Percentiles rank a stretch among this genome's conserved stretches.
Evolutionary conservation across 140 eudicot species (phyloP).

Genomic region (Bidens hawaiensis): DNA sequence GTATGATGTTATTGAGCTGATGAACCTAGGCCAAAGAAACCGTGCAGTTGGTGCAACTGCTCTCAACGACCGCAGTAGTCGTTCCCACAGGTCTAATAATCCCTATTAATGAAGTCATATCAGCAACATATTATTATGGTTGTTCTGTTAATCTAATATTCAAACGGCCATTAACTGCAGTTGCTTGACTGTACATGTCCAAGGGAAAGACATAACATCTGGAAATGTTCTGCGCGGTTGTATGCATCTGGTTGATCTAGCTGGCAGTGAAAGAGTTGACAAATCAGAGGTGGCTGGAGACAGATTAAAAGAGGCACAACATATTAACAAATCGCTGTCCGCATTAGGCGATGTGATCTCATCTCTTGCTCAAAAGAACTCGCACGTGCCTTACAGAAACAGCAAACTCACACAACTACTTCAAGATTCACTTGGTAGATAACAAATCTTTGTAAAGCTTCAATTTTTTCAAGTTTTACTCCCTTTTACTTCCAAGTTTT

Average conservation of each 20-base stretch:
- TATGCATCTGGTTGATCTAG: constrained; percentile 99
- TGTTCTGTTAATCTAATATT: constrained; percentile 7
- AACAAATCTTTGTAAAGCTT: constrained; percentile 12
- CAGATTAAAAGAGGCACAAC: constrained; percentile 96
- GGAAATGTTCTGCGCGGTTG: constrained; percentile 85
- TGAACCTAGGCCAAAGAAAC: constrained; percentile 78
- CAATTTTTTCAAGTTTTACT: not conserved
- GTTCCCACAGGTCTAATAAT: constrained; percentile 81
- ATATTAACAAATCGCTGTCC: constrained; percentile 86
- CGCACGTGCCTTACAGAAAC: constrained; percentile 93
- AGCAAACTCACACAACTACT: constrained; percentile 98
- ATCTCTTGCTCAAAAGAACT: constrained; percentile 89
- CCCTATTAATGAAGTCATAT: constrained; percentile 4
- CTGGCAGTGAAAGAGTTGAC: constrained; percentile 98
- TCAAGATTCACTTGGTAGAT: constrained; percentile 96
- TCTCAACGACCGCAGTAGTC: constrained; percentile 98
- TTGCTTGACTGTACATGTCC: constrained; percentile 97
- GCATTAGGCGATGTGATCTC: constrained; percentile 96
- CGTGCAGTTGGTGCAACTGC: constrained; percentile 98
- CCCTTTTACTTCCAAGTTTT: not conserved
- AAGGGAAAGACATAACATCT: constrained; percentile 91
- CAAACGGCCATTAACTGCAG: constrained; percentile 35
- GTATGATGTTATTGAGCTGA: constrained; percentile 76
- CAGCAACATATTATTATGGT: not conserved
- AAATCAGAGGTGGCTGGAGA: constrained; percentile 98